Conservation (phyloP, 139 green algal species). For the Volvox africanus region DNA sequence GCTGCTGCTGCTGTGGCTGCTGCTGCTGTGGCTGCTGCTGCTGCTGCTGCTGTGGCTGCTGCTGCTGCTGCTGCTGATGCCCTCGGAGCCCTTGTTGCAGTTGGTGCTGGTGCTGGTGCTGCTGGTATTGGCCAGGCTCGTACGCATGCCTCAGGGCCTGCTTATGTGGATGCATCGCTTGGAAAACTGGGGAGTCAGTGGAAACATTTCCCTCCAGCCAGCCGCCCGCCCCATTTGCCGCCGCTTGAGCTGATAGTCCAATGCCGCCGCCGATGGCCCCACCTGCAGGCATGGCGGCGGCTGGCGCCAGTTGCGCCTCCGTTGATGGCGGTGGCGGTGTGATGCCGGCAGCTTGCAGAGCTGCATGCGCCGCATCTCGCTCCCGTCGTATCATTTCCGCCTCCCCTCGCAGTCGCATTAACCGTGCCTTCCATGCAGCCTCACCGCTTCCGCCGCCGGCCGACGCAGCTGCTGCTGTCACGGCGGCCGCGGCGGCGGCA, state of each 20-base stretch:
- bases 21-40: background rate
- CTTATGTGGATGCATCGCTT: background rate
- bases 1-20: background rate
- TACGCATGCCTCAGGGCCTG: background rate
- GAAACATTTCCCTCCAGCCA: no score
- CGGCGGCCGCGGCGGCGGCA: slow-evolving; percentile 9
- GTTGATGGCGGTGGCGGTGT: background rate
- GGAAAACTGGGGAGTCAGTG: background rate
- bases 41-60: background rate
- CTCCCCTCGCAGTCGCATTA: slow-evolving; percentile 29
- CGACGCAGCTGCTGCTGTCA: background rate
- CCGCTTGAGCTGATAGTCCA: background rate
- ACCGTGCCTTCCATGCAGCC: slow-evolving; percentile 8
- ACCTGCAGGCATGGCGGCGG: no score
- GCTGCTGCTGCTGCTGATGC: background rate
- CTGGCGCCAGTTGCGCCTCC: no score
- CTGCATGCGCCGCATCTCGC: slow-evolving; percentile 10
- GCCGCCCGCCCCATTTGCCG: background rate
- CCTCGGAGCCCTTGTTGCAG: no score
- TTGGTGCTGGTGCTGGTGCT: background rate
- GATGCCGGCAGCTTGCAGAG: background rate
- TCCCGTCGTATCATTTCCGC: background rate
- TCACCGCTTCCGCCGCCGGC: background rate
- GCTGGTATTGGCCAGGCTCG: background rate
- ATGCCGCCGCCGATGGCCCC: background rate